These are phyloP conservation scores for Cryphonectria carpinicola DNA, from an alignment of 2,329 filamentous ascomycete genomes.

Conservation along the genomic window DNA sequence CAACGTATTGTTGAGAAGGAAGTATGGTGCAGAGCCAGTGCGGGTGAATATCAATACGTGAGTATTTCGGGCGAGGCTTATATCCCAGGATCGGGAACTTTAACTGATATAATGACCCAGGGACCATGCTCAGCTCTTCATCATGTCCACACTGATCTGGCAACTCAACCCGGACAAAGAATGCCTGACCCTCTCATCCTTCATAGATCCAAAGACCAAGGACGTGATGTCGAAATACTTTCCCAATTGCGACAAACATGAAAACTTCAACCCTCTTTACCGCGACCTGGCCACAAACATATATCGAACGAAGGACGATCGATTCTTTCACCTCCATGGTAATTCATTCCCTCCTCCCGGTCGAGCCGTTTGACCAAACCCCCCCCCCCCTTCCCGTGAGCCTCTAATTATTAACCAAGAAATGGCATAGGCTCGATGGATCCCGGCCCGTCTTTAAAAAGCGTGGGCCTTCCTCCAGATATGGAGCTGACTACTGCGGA, in stretches of 20 bases:
- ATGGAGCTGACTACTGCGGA: conserved; percentile 18
- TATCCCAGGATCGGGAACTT: conserved; percentile 9
- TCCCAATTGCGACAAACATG: conserved; percentile 34
- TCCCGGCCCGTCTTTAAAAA: conserved; percentile 28
- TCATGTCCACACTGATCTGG: conserved; percentile 43
- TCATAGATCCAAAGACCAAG: background rate
- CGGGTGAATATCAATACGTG: conserved; percentile 50
- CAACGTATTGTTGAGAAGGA: conserved; percentile 48
- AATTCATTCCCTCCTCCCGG: background rate
- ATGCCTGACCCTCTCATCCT: background rate
- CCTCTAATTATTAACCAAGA: background rate
- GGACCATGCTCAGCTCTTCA: conserved; percentile 49
- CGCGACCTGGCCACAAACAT: conserved; percentile 35
- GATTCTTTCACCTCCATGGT: conserved; percentile 33
- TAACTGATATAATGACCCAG: background rate
- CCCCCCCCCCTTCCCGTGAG: no score
- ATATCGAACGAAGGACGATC: conserved; percentile 31
- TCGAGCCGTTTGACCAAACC: background rate
- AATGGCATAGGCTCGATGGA: conserved; percentile 20
- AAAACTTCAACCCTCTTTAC: conserved; percentile 2
- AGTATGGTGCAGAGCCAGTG: conserved; percentile 46
- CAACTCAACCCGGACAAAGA: conserved; percentile 26
- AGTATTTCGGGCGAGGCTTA: conserved; percentile 31
- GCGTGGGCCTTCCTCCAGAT: conserved; percentile 29
- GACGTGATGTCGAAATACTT: conserved; percentile 27